Evolutionary conservation across 2,329 filamentous ascomycete genomes (phyloP), one percentile per base, ranked within the genome.

Genomic region (Clonostachys sp.): DNA sequence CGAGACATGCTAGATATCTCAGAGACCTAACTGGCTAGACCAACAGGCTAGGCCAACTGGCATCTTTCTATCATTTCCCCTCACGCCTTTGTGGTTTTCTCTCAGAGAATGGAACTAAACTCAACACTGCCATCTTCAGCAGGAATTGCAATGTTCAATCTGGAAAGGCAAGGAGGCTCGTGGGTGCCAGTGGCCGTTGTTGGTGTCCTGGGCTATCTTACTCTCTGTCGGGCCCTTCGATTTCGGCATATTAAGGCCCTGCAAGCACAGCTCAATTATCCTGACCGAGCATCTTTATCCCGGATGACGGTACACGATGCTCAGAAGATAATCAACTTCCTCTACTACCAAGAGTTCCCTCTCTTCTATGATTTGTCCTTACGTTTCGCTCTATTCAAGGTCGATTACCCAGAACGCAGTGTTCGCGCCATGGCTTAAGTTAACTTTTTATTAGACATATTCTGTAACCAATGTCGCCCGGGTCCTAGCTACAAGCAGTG

Each of bases 271-370:
- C 60, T 63, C 51, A 53, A 57, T 17, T 71, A 61, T 48, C 50
- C 59, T 5, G 58, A 67, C 50, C 66, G 68, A 12, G 52, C 51
- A 9, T 70, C 69, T 5, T 47, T 72, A 9, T 56, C 61, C 10
- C 51, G 54, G 45, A 73, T 74, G 71, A 72, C 67, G 14, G 63
- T 66, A 40, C 51, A 63, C 50, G 67, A 78, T 45, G 72, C 76
- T 6, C 70, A 73, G 48, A 61, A 64, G 47, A 71, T 77, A 50
- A 56, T 73, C 14, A 61, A 64, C 49, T 58, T 60, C 34, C 49
- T 68, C 7, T 49, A 57, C 5, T 47, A 57, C 14, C 50, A 54
- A 2, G 70, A 73, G 46, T 72, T 71, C 35, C 69, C 71, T 0
- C 55, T 62, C 10, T 56, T 68, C 33, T 69, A 65, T 50, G 61